Conservation (phyloP, 2,329 filamentous ascomycete species). For the Talaromyces sp. region DNA sequence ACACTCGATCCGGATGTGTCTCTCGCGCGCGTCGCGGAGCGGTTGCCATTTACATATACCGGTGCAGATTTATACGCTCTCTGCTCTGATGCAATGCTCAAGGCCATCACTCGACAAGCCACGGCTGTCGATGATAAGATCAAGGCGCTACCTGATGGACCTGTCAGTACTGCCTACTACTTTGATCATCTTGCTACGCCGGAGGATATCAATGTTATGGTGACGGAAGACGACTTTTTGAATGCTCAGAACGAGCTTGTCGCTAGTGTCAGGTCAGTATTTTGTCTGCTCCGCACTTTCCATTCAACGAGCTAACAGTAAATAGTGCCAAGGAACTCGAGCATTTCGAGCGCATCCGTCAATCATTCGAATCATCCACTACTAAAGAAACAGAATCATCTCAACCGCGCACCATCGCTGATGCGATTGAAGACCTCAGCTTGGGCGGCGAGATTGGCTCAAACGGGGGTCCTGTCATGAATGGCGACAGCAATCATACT, state of each 20-base stretch:
- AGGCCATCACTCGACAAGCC: slow-evolving; percentile 90
- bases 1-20: slow-evolving; percentile 76
- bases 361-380: slow-evolving; percentile 67
- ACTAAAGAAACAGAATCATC: slow-evolving; percentile 40
- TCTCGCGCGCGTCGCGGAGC: slow-evolving; percentile 67
- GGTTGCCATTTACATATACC: slow-evolving; percentile 91
- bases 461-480: slow-evolving; percentile 22
- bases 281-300: background rate
- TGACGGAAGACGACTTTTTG: slow-evolving; percentile 83
- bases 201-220: slow-evolving; percentile 80
- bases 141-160: slow-evolving; percentile 54
- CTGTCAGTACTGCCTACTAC: slow-evolving; percentile 83
- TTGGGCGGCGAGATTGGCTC: slow-evolving; percentile 23
- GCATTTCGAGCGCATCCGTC: slow-evolving; percentile 83
- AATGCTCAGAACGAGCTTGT: slow-evolving; percentile 79
- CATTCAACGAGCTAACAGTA: slow-evolving; percentile 22
- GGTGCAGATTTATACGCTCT: slow-evolving; percentile 96
- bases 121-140: slow-evolving; percentile 80
- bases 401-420: slow-evolving; percentile 34
- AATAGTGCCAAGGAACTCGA: slow-evolving; percentile 78
- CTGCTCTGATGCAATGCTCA: slow-evolving; percentile 97
- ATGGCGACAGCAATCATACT: slow-evolving; percentile 17
- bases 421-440: slow-evolving; percentile 36
- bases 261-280: slow-evolving; percentile 67
- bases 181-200: slow-evolving; percentile 87